A percentile compares a stretch with the other conserved stretches of the same genome.
phyloP scores from a whole-genome alignment of 257 asterid genomes.

The Mentha longifolia region DNA sequence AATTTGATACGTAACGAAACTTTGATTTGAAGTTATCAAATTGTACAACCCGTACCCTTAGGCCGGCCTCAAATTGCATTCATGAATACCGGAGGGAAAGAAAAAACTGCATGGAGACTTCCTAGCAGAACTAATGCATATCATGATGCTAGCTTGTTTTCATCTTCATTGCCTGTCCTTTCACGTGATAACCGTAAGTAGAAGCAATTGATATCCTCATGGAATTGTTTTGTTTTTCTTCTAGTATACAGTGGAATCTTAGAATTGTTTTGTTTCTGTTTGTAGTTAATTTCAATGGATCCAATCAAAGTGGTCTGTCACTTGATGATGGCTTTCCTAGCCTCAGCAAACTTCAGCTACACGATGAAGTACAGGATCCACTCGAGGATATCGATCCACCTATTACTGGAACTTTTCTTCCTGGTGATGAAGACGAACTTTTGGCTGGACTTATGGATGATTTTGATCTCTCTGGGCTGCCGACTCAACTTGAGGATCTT shows the following conservation, averaged over 20 bases:
- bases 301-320: slow-evolving; percentile 45
- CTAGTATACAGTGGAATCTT: slow-evolving; percentile 4
- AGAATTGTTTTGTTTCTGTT: slow-evolving; percentile 13
- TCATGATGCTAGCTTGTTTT: slow-evolving; percentile 81
- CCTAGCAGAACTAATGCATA: slow-evolving; percentile 51
- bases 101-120: slow-evolving; percentile 57
- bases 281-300: slow-evolving; percentile 65
- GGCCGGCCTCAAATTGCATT: slow-evolving; percentile 41
- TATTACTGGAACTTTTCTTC: slow-evolving; percentile 62
- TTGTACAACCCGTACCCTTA: slow-evolving; percentile 30
- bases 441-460: slow-evolving; percentile 90
- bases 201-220: slow-evolving; percentile 11
- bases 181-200: slow-evolving; percentile 67
- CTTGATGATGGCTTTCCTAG: slow-evolving; percentile 63
- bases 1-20: no score
- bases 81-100: slow-evolving; percentile 41
- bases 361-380: slow-evolving; percentile 55
- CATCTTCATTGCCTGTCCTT: slow-evolving; percentile 80
- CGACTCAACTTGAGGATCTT: slow-evolving; percentile 87
- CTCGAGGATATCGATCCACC: slow-evolving; percentile 56
- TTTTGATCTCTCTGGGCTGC: slow-evolving; percentile 84
- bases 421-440: slow-evolving; percentile 92
- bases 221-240: neutral
- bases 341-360: slow-evolving; percentile 43
- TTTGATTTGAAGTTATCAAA: no score